A percentile compares a stretch with the other conserved stretches of the same genome.
Conservation (phyloP, 2,329 filamentous ascomycete genomes). For the Nothophaeocryptopus gaeumannii region DNA sequence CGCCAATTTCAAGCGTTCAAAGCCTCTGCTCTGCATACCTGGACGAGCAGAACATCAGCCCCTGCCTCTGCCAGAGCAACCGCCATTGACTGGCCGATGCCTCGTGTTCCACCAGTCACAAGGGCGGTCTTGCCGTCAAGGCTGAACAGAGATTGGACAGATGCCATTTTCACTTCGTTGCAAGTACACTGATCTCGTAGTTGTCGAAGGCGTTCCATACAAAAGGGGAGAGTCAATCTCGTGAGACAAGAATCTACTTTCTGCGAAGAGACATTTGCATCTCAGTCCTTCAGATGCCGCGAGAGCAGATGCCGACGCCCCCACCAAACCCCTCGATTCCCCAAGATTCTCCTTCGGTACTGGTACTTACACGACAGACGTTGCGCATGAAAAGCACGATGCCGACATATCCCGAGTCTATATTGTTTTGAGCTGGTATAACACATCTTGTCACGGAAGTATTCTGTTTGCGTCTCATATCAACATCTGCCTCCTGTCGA, state of each 20-base stretch:
- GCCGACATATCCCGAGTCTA: background rate
- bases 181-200: background rate
- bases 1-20: no score
- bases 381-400: background rate
- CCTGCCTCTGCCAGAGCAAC: conserved; percentile 51
- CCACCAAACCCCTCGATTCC: conserved; percentile 4
- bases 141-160: conserved; percentile 47
- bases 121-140: conserved; percentile 50
- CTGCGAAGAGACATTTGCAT: background rate
- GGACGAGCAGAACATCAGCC: conserved; percentile 51
- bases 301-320: conserved; percentile 13
- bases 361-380: no score
- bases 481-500: background rate
- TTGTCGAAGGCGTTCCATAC: no score
- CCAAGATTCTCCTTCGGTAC: background rate
- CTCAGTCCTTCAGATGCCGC: background rate
- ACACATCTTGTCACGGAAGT: no score
- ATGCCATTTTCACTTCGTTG: conserved; percentile 27
- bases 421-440: no score
- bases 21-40: conserved; percentile 33
- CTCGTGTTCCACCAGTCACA: conserved; percentile 50
- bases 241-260: no score
- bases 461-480: no score
- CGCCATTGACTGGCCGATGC: conserved; percentile 52
- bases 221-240: no score